Evolutionary conservation across 306 rosid species (phyloP), one percentile per base, ranked within the genome.

Genomic region (Gleditsia sinensis): DNA sequence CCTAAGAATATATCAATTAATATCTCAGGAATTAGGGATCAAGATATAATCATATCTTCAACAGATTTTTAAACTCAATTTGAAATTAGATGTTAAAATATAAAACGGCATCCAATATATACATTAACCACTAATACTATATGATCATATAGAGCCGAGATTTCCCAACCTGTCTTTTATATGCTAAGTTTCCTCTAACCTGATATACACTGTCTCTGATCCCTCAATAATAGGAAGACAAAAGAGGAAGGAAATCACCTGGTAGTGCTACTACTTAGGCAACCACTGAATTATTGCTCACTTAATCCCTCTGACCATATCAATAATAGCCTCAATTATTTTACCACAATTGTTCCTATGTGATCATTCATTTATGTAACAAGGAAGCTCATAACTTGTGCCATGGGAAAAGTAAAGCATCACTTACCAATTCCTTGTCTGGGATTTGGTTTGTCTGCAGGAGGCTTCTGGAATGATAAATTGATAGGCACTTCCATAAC

Each of bases 401-500:
- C n/a, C 48, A 61, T 9, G 9, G 0, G 19, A 74, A 72, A 80
- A 50, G 40, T 63, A 74, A 75, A 56, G 55, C 49, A 7, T 51
- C 46, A 43, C 90, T 80, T 83, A 94, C 99, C 99, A 67, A 92
- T 90, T 86, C 99, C 99, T 90, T 90, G 99, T 81, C 92, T 92
- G 45, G 99, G 99, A 71, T 94, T 94, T 57, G 97, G 98, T 83
- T 94, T 94, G 78, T 94, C 97, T 13, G 86, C 82, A 72, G 80
- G 96, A 85, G 98, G 98, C 83, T 94, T 94, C 84, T 91, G 98
- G 78, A 81, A 91, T 59, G 98, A 96, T 76, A 94, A 77, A 82
- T 71, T 88, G 71, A 94, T 50, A 34, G 99, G 99, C 37, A 84
- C 91, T 79, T 92, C 96, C 54, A 72, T 76, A 55, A 90, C 89